phyloP scores from a whole-genome alignment of 768 basidiomycete genomes.

The Russula virescens region DNA sequence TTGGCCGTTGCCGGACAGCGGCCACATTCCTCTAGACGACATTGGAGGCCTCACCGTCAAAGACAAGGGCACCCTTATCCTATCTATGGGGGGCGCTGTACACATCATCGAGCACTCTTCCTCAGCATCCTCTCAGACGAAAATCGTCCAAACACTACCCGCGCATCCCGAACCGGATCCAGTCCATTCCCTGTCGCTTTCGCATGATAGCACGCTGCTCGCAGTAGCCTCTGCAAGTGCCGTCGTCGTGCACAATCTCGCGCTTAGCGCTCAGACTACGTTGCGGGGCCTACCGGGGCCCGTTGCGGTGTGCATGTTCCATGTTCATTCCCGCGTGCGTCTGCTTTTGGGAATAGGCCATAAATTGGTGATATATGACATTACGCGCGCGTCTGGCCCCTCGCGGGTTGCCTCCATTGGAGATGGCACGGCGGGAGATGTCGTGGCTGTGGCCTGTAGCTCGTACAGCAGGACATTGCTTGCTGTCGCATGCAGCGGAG shows the following conservation, averaged over 20 bases:
- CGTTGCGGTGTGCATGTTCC: slow-evolving; percentile 51
- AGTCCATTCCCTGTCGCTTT: slow-evolving; percentile 51
- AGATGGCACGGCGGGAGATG: slow-evolving; percentile 41
- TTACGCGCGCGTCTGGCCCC: slow-evolving; percentile 50
- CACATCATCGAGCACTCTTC: slow-evolving; percentile 44
- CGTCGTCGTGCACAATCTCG: slow-evolving; percentile 56
- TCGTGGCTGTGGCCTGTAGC: slow-evolving; percentile 55
- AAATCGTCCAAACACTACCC: slow-evolving; percentile 44
- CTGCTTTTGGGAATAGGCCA: slow-evolving; percentile 50
- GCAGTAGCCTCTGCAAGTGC: slow-evolving; percentile 48
- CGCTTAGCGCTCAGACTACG: slow-evolving; percentile 45
- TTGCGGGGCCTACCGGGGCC: slow-evolving; percentile 50
- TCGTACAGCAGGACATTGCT: slow-evolving; percentile 74
- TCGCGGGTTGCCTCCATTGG: slow-evolving; percentile 46
- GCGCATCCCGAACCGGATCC: slow-evolving; percentile 41
- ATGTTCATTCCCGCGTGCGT: slow-evolving; percentile 54
- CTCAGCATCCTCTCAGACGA: slow-evolving; percentile 31
- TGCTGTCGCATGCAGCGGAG: slow-evolving; percentile 49
- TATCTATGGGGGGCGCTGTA: slow-evolving; percentile 42
- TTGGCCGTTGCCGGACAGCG: slow-evolving; percentile 31
- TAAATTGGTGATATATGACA: slow-evolving; percentile 58
- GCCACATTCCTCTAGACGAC: slow-evolving; percentile 31
- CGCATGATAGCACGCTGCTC: slow-evolving; percentile 51
- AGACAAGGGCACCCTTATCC: slow-evolving; percentile 41
- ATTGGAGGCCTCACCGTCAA: slow-evolving; percentile 33